Base-by-base conservation (phyloP, 305 asterid species). In the Plantago lanceolata region DNA sequence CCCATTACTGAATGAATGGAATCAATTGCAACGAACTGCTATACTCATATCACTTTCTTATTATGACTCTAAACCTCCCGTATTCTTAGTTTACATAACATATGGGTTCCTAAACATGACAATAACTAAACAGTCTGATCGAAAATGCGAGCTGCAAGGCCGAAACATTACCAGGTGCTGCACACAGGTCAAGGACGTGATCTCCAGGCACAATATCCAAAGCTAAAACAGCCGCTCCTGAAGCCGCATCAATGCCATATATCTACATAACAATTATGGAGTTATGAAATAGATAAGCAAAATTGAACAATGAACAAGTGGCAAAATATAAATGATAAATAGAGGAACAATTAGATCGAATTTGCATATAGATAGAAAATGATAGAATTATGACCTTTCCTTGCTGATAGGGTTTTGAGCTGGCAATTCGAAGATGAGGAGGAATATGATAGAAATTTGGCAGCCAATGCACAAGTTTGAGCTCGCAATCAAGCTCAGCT, bases 191-290 rank as follows among this genome's bases (percentile, higher is more conserved):
- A 62, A 92, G 96, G 66, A 89, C 84, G 28, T 84, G 94, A 77
- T 89, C 97, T 68, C 95, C 95, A 4, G 77, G 71, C 57, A 69
- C 66, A 74, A 93, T 64, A 80, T 67, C 85, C 90, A 89, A 76
- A 66, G 96, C 95, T 61, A 80, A 54, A 71, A 93, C 97, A 26
- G 97, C 95, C 76, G 98, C 98, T 72, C 97, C 98, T 44, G 98
- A 93, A 73, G 96, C 88, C 48, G 96, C 98, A 81, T 89, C 98
- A 58, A 92, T 84, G 74, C 98, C 98, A 81, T 92, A 89, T 70
- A 92, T 84, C 98, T 92, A 79, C 68, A 70, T 19, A 51, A 71
- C 51, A 24, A 47, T 44, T 58, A 62, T 57, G 53, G 33, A 4
- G 14, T 7, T 57, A 17, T 8, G 0, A 20, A 20, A 57, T n/a